Evolutionary conservation across 2,329 filamentous ascomycete species (phyloP), one percentile per base, ranked within the genome.

Genomic region (Onygena corvina): DNA sequence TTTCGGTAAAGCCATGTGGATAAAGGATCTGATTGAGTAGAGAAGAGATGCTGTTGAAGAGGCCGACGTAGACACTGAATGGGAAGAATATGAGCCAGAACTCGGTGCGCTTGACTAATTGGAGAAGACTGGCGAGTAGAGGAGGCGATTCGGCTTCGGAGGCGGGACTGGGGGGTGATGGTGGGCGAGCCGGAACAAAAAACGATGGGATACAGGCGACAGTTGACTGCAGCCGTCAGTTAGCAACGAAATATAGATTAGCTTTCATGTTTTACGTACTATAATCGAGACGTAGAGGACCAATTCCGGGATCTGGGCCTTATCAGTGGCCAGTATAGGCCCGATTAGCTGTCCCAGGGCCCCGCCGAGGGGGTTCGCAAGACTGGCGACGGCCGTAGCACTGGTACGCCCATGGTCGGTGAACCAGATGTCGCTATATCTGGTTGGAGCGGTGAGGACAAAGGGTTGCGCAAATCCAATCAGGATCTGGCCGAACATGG

Each of bases 381-480:
- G 69, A 52, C 81, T 89, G 18, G 83, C 82, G 30, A 94, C 61
- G 1, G 90, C 92, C 0, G 90, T 96, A 14, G 90, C 90, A 48
- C 84, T 83, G 9, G 94, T 85, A 49, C 92, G 79, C 5, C 89
- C 90, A 8, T 74, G 71, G 58, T 84, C 81, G 1, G 86, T 89
- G 68, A 96, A 96, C 92, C 92, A 96, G 52, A 94, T 71, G 63
- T 95, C 89, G 49, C 86, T 92, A 67, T 94, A 98, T 53, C 86
- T 75, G 0, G 92, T 90, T 0, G 92, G 90, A 0, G 90, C 87
- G 4, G 84, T 81, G 7, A 96, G 77, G 9, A 94, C 86, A 64
- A 96, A 96, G 0, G 92, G 89, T 63, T 98, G 92, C 0, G 87
- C 81, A 33, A 95, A 74, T 0, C 90, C 92, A 47, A 85, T 87